Evolutionary conservation across 371 early-diverging fungal genomes (phyloP).

Genomic region (Mucor piriformis): DNA sequence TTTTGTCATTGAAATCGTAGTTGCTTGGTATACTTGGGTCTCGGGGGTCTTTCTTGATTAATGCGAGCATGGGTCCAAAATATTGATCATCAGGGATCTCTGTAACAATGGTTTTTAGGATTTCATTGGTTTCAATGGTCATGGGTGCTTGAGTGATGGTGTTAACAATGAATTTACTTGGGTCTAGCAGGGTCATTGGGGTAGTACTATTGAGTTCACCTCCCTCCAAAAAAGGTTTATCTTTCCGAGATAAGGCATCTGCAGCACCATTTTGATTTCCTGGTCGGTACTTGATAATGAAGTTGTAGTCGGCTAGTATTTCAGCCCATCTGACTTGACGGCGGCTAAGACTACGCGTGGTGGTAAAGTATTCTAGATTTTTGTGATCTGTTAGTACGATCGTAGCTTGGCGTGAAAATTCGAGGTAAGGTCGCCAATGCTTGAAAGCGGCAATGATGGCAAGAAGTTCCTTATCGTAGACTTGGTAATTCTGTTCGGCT

Average conservation of each 20-base stretch:
- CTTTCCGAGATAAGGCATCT: slow-evolving; percentile 49
- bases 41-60: background rate
- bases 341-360: slow-evolving; percentile 28
- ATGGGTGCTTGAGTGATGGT: background rate
- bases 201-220: background rate
- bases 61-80: background rate
- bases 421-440: slow-evolving; percentile 48
- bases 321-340: slow-evolving; percentile 44
- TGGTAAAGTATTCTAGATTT: slow-evolving; percentile 44
- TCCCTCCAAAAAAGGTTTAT: background rate
- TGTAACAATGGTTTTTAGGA: background rate
- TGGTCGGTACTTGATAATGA: slow-evolving; percentile 39
- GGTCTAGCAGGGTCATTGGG: background rate
- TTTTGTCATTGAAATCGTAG: background rate
- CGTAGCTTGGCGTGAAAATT: slow-evolving; percentile 26
- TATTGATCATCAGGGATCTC: background rate
- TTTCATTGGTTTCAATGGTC: background rate
- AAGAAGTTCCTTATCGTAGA: slow-evolving; percentile 56
- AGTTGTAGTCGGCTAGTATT: slow-evolving; percentile 36
- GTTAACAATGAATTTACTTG: background rate
- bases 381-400: slow-evolving; percentile 55
- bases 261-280: slow-evolving; percentile 41
- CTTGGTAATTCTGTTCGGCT: slow-evolving; percentile 45
- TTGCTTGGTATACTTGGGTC: background rate
- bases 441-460: slow-evolving; percentile 44